Conservation (phyloP, 257 asterid genomes). For the Echium plantagineum region DNA sequence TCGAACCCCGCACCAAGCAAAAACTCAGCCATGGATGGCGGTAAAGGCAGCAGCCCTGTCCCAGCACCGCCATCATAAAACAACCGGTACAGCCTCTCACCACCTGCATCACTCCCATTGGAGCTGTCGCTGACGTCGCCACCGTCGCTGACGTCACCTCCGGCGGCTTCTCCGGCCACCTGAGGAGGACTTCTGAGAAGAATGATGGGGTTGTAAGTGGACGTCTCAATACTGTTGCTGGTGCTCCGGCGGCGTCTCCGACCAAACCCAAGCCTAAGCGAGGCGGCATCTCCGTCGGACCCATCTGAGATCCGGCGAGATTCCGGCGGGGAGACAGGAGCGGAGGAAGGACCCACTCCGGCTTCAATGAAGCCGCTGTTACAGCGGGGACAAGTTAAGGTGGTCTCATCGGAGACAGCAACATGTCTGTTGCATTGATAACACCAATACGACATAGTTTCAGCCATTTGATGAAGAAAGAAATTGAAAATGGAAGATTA, state of each 20-base stretch:
- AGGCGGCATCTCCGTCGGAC: no score
- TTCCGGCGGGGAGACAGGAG: conserved; percentile 26
- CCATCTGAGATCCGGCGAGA: no score
- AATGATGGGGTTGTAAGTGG: conserved; percentile 64
- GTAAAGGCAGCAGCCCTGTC: conserved; percentile 23
- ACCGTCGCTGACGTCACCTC: conserved; percentile 17
- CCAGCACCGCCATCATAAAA: conserved; percentile 20
- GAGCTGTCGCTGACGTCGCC: conserved; percentile 14
- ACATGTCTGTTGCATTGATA: background rate
- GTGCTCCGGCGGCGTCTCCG: conserved; percentile 27
- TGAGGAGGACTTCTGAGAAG: conserved; percentile 45
- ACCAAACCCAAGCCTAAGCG: conserved; percentile 23
- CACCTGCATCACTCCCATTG: conserved; percentile 19
- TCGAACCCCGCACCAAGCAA: conserved; percentile 22
- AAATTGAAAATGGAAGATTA: background rate
- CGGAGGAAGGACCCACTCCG: conserved; percentile 2
- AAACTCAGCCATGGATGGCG: conserved; percentile 25
- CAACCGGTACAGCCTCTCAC: conserved; percentile 17
- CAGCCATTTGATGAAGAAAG: background rate
- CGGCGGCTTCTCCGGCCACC: conserved; percentile 13
- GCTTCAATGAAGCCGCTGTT: background rate
- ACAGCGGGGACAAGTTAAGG: background rate
- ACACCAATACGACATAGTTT: background rate
- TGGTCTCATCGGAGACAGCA: background rate
- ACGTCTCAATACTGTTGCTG: conserved; percentile 28